Evolutionary conservation across 495 filamentous ascomycete genomes (phyloP), one percentile per base, ranked within the genome.

Genomic region (Amphirosellinia nigrospora): DNA sequence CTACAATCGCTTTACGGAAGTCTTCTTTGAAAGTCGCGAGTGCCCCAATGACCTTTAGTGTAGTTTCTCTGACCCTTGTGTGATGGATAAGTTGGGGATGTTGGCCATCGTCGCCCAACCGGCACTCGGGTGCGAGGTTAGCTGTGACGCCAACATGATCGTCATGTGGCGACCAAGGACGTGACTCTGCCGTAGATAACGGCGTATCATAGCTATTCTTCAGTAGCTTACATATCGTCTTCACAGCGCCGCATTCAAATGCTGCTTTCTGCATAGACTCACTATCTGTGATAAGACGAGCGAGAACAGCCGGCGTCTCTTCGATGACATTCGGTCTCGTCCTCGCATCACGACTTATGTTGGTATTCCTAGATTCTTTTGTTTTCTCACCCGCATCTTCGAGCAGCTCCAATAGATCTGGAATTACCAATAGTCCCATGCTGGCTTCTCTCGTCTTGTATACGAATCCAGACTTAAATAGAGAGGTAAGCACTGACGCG

Each of bases 21-120:
- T 92, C 88, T 67, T 98, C 94, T 62, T 93, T 94, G 74, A 91
- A 90, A 6, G 91, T 86, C 19, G 91, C 89, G 68, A 99, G 77
- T 6, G 92, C 89, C 52, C 92, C 92, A 59, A 98, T 80, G 13
- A 93, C 93, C 68, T 88, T 89, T 30, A 99, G 80, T n/a, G 91
- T 88, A 59, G 88, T 89, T 77, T 94, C 92, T 58, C 95, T 87
- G 68, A 93, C 88, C 74, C 86, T 90, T 82, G 94, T 89, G 28
- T 89, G 86, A 79, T 98, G 94, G 8, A 87, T 84, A 64, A 90
- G 82, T 13, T 88, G 82, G 0, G 88, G 85, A 7, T 90, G 85
- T 39, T 90, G 84, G 8, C 92, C 92, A 8, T 84, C 79, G 26
- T 82, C 79, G 0, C 91, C 92, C 30, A 94, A 77, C n/a, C 73